Evolutionary conservation across 306 rosid species (phyloP).

Genomic region (Astragalus glycyphyllos): DNA sequence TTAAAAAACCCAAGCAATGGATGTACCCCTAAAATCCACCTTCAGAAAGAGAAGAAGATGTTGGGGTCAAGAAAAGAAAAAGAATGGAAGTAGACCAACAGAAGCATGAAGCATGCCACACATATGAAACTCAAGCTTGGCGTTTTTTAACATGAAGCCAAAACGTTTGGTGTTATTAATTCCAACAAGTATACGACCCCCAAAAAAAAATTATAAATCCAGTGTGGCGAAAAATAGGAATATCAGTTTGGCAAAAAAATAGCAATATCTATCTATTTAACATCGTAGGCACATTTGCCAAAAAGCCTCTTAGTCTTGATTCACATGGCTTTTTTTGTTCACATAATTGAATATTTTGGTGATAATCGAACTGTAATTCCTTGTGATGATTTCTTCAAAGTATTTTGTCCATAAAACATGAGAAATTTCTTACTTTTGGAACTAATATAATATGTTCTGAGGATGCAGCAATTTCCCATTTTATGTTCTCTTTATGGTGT

Average conservation of each 20-base stretch:
- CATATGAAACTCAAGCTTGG: not conserved
- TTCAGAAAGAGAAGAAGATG: slow-evolving; percentile 4
- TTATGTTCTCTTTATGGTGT: slow-evolving; percentile 7
- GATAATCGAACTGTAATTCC: not conserved
- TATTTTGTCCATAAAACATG: slow-evolving; percentile 19
- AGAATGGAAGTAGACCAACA: slow-evolving; percentile 4
- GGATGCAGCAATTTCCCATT: not conserved
- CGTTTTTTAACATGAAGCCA: not conserved
- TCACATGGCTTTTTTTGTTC: slow-evolving; percentile 11
- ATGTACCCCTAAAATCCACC: no score
- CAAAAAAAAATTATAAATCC: not conserved
- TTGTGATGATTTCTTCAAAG: slow-evolving; percentile 5
- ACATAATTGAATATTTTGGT: slow-evolving; percentile 3
- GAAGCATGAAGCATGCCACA: not conserved
- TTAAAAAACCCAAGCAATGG: not conserved
- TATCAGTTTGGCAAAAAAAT: not conserved
- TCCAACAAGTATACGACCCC: not conserved
- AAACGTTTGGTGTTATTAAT: not conserved
- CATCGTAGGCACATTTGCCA: not conserved
- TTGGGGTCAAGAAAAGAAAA: not conserved
- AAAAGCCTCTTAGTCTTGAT: not conserved
- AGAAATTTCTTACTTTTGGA: not conserved
- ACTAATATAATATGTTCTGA: not conserved
- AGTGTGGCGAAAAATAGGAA: not conserved
- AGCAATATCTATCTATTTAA: not conserved